Conservation (phyloP, 305 asterid species). For the Rubia peregrina region DNA sequence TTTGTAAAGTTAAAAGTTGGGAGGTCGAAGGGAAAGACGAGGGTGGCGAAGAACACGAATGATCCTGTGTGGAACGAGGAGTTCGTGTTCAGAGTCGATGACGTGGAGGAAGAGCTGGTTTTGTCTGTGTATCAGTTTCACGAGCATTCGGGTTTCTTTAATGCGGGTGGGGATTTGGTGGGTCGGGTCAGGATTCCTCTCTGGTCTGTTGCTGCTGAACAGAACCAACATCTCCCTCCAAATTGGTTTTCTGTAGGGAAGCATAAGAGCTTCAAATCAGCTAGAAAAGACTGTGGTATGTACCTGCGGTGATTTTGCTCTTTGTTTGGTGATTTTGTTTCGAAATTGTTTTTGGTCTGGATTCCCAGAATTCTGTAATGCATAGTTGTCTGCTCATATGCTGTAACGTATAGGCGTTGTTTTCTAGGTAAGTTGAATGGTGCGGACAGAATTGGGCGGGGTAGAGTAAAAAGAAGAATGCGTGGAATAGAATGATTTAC, state of each 20-base stretch:
- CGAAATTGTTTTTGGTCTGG: too few species aligned
- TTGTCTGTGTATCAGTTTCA: conserved; percentile 61
- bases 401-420: too few species aligned
- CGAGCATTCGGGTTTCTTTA: conserved; percentile 44
- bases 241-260: conserved; percentile 70
- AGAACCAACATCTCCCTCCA: conserved; percentile 56
- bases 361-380: too few species aligned
- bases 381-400: too few species aligned
- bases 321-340: neutral
- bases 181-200: conserved; percentile 71
- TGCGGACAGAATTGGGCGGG: too few species aligned
- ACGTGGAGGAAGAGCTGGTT: conserved; percentile 80
- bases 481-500: too few species aligned
- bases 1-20: conserved; percentile 84
- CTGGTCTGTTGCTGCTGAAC: conserved; percentile 54
- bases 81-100: conserved; percentile 72
- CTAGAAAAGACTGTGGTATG: conserved; percentile 45
- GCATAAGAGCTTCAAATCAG: conserved; percentile 37
- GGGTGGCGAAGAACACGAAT: conserved; percentile 73
- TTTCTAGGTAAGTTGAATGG: too few species aligned
- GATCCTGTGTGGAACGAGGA: conserved; percentile 96
- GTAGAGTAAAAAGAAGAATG: too few species aligned
- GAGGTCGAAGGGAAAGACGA: conserved; percentile 58
- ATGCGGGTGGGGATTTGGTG: conserved; percentile 37
- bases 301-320: neutral